Percentiles rank a stretch among this genome's conserved stretches.
phyloP scores from a whole-genome alignment of 2,329 filamentous ascomycete species.

The Emergomyces orientalis region DNA sequence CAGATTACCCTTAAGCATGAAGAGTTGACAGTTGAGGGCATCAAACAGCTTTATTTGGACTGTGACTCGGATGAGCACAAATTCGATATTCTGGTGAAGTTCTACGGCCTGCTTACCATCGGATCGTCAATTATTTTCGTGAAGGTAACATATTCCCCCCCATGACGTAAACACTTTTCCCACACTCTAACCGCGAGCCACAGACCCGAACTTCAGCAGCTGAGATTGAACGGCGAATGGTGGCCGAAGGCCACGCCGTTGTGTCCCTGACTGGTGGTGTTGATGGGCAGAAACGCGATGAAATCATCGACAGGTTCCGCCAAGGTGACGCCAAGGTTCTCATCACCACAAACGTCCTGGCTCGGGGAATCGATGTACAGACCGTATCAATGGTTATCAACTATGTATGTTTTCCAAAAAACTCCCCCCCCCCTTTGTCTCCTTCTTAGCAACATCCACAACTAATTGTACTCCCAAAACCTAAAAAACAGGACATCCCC shows the following conservation, averaged over 20 bases:
- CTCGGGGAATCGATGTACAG: constrained; percentile 87
- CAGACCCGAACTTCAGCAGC: constrained; percentile 78
- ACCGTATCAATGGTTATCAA: constrained; percentile 97
- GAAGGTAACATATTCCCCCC: constrained; percentile 49
- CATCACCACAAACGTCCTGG: constrained; percentile 93
- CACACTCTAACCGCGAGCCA: constrained; percentile 1
- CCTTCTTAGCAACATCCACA: neutral
- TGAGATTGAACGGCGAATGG: constrained; percentile 79
- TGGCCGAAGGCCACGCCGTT: constrained; percentile 80
- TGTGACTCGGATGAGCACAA: constrained; percentile 74
- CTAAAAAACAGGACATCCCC: constrained; percentile 50
- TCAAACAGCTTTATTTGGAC: constrained; percentile 96
- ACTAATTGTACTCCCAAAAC: constrained; percentile 6
- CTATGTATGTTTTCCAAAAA: constrained; percentile 49
- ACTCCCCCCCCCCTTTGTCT: neutral
- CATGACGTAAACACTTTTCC: neutral
- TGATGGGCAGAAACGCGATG: constrained; percentile 73
- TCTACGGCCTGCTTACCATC: constrained; percentile 93
- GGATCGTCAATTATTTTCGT: constrained; percentile 98
- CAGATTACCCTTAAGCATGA: constrained; percentile 79
- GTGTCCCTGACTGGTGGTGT: constrained; percentile 81
- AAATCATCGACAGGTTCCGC: constrained; percentile 78
- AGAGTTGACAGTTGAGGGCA: constrained; percentile 91
- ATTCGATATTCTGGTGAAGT: constrained; percentile 78
- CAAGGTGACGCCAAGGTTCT: constrained; percentile 83